Evolutionary conservation across 2,329 filamentous ascomycete species (phyloP).

Genomic region (Fusarium sp.): DNA sequence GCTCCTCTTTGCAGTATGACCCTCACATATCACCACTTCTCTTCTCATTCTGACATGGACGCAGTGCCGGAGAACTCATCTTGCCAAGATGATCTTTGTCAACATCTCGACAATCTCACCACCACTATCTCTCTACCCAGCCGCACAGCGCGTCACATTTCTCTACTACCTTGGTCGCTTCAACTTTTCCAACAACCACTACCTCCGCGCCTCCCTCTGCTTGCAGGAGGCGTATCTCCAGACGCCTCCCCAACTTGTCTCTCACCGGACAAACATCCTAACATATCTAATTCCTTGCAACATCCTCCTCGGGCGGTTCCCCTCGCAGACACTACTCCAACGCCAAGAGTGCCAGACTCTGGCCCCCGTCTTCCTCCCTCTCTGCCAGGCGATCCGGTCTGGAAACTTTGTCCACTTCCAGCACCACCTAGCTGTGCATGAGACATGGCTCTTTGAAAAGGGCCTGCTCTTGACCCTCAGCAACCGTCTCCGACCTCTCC

Average conservation of each 20-base stretch:
- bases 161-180: slow-evolving; percentile 95
- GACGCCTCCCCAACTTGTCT: slow-evolving; percentile 69
- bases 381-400: slow-evolving; percentile 77
- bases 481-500: slow-evolving; percentile 81
- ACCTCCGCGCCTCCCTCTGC: slow-evolving; percentile 79
- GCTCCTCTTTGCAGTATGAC: slow-evolving; percentile 81
- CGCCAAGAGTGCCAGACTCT: slow-evolving; percentile 73
- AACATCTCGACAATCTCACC: slow-evolving; percentile 89
- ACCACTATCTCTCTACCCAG: slow-evolving; percentile 83
- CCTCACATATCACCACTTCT: neutral
- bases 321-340: slow-evolving; percentile 73
- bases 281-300: slow-evolving; percentile 87
- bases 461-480: slow-evolving; percentile 81
- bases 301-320: slow-evolving; percentile 86
- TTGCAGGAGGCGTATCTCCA: slow-evolving; percentile 85
- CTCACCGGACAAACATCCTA: slow-evolving; percentile 83
- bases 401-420: slow-evolving; percentile 84
- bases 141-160: slow-evolving; percentile 88
- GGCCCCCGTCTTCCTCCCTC: slow-evolving; percentile 74
- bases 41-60: slow-evolving; percentile 1
- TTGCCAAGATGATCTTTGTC: slow-evolving; percentile 88
- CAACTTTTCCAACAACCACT: slow-evolving; percentile 87
- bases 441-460: slow-evolving; percentile 80
- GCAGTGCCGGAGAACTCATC: slow-evolving; percentile 82
- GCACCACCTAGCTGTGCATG: slow-evolving; percentile 71